A percentile compares a stretch with the other conserved stretches of the same genome.
Conservation (phyloP, 1,139 yeast species). For the Kodamaea alishanica region DNA sequence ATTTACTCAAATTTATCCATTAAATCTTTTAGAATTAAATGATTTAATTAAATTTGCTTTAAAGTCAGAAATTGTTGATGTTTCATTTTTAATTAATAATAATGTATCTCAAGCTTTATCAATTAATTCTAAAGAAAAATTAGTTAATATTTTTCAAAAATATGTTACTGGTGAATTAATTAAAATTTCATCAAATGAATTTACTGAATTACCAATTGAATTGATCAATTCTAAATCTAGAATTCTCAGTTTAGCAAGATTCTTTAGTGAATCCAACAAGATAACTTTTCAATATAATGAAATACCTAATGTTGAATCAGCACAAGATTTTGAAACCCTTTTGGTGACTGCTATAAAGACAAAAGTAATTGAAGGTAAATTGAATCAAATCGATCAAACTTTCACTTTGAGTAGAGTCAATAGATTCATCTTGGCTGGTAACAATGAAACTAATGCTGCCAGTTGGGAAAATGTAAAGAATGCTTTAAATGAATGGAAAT, state of each 20-base stretch:
- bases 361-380: slow-evolving; percentile 46
- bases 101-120: slow-evolving; percentile 35
- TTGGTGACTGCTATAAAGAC: slow-evolving; percentile 44
- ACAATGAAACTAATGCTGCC: slow-evolving; percentile 26
- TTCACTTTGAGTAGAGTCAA: slow-evolving; percentile 44
- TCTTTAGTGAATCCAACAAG: slow-evolving; percentile 27
- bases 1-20: slow-evolving; percentile 29
- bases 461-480: slow-evolving; percentile 38
- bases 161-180: slow-evolving; percentile 38
- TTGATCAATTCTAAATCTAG: slow-evolving; percentile 35
- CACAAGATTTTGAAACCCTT: slow-evolving; percentile 39
- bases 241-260: slow-evolving; percentile 42
- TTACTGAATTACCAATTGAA: slow-evolving; percentile 19
- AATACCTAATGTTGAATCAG: slow-evolving; percentile 33
- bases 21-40: slow-evolving; percentile 28
- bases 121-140: slow-evolving; percentile 15
- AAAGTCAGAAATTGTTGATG: slow-evolving; percentile 40
- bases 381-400: slow-evolving; percentile 44
- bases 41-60: slow-evolving; percentile 37
- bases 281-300: slow-evolving; percentile 36
- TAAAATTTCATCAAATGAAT: slow-evolving; percentile 12
- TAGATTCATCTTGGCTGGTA: slow-evolving; percentile 41
- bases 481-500: slow-evolving; percentile 40
- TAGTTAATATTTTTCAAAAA: slow-evolving; percentile 28
- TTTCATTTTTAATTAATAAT: slow-evolving; percentile 42